These are phyloP conservation scores for Tricholoma furcatifolium DNA, from an alignment of 768 basidiomycete species.

Conservation along the genomic window DNA sequence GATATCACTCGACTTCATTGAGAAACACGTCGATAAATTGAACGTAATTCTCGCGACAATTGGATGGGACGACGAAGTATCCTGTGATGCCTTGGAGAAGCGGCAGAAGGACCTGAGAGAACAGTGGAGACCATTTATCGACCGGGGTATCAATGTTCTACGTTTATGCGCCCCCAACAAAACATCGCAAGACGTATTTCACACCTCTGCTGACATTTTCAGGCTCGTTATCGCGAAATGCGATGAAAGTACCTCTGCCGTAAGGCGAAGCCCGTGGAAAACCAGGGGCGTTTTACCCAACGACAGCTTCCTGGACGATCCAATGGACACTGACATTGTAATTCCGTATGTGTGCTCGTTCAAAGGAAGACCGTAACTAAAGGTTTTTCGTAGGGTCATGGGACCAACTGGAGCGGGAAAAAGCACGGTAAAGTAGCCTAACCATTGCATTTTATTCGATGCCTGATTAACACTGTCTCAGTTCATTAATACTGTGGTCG, in stretches of 20 bases:
- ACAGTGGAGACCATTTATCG: neutral
- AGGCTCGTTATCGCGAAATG: neutral
- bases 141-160: neutral
- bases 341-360: conserved; percentile 12
- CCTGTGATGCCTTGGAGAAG: neutral
- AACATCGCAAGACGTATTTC: neutral
- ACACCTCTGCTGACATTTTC: neutral
- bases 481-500: conserved; percentile 7
- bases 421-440: conserved; percentile 13
- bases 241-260: neutral
- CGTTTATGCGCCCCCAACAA: neutral
- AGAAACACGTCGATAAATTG: no score
- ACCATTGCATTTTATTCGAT: neutral
- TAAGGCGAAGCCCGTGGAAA: conserved; percentile 6
- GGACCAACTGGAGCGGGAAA: conserved; percentile 19
- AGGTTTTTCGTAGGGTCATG: conserved; percentile 8
- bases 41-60: no score
- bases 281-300: conserved; percentile 3
- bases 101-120: neutral
- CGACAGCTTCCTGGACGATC: conserved; percentile 8
- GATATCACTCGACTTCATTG: no score
- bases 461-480: neutral
- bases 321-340: conserved; percentile 12
- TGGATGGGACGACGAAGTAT: no score
- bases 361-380: neutral